Evolutionary conservation across 805 yeast genomes (phyloP).

Genomic region (Candida pseudoglaebosa): DNA sequence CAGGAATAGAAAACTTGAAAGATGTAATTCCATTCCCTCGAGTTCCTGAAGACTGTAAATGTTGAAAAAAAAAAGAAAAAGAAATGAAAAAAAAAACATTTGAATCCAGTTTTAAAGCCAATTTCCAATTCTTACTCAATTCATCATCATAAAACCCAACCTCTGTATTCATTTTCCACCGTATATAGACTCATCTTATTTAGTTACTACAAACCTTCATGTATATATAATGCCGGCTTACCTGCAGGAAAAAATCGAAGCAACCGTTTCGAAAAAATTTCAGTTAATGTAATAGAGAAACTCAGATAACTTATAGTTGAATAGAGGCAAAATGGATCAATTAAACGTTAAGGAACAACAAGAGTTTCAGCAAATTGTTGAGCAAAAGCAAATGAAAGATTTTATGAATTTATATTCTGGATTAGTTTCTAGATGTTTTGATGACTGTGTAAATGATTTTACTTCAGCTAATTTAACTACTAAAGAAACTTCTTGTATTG

Average conservation of each 20-base stretch:
- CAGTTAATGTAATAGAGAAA: background rate
- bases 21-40: constrained; percentile 90
- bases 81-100: too few species aligned
- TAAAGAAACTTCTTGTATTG: constrained; percentile 81
- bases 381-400: constrained; percentile 97
- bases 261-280: background rate
- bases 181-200: too few species aligned
- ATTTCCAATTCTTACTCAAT: too few species aligned
- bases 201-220: too few species aligned
- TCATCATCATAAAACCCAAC: too few species aligned
- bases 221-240: too few species aligned
- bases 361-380: constrained; percentile 91
- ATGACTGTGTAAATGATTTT: constrained; percentile 97
- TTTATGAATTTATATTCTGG: constrained; percentile 96
- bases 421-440: constrained; percentile 94
- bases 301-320: background rate
- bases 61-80: constrained; percentile 23
- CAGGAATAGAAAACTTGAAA: constrained; percentile 72
- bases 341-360: constrained; percentile 94
- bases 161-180: too few species aligned
- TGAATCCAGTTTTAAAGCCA: too few species aligned
- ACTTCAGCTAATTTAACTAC: constrained; percentile 83
- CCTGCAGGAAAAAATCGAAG: too few species aligned
- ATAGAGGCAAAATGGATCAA: constrained; percentile 70
- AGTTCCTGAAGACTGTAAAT: constrained; percentile 42